A percentile compares a stretch with the other conserved stretches of the same genome.
phyloP scores from a whole-genome alignment of 768 basidiomycete genomes.

The Panaeolus papilionaceus region DNA sequence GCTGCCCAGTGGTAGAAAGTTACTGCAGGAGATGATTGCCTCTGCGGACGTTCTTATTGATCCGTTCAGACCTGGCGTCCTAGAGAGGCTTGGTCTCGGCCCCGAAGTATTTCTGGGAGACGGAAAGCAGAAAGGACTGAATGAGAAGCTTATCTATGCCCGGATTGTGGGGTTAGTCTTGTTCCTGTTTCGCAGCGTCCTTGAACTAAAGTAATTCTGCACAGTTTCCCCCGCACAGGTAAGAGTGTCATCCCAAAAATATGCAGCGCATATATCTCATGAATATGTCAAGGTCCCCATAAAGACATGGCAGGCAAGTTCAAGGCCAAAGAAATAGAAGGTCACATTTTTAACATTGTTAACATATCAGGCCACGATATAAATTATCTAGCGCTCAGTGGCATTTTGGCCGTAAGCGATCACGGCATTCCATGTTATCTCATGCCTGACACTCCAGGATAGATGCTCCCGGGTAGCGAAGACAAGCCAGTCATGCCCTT shows the following conservation, averaged over 20 bases:
- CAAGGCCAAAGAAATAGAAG: neutral
- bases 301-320: conserved; percentile 77
- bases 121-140: conserved; percentile 52
- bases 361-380: conserved; percentile 76
- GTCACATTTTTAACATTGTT: neutral
- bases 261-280: conserved; percentile 7
- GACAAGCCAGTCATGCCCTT: conserved; percentile 75
- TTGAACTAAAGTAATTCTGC: conserved; percentile 3
- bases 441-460: neutral
- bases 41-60: conserved; percentile 85
- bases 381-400: conserved; percentile 84
- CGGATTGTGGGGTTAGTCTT: conserved; percentile 70
- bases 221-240: conserved; percentile 71
- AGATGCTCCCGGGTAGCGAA: conserved; percentile 72
- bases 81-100: conserved; percentile 79
- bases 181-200: neutral
- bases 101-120: conserved; percentile 73
- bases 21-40: conserved; percentile 62
- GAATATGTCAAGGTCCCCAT: conserved; percentile 56
- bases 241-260: conserved; percentile 8
- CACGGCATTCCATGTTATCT: neutral
- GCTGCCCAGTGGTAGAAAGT: conserved; percentile 56
- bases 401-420: conserved; percentile 64
- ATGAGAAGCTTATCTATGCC: conserved; percentile 74
- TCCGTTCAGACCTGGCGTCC: conserved; percentile 82